These are phyloP conservation scores for Rubia tinctorum DNA, from an alignment of 305 asterid genomes.

Conservation along the genomic window DNA sequence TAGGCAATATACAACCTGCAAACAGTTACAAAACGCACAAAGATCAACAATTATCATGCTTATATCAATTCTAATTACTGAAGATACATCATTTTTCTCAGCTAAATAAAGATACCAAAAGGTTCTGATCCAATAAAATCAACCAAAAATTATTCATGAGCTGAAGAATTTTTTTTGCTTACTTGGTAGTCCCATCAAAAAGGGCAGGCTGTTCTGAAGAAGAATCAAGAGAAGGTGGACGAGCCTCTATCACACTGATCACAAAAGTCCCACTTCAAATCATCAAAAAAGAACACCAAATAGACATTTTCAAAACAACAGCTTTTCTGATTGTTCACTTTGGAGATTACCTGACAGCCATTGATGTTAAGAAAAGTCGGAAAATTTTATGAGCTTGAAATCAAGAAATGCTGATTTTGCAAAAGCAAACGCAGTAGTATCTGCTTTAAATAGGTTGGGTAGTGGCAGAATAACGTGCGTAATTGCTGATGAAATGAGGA, in stretches of 20 bases:
- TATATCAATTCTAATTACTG: background rate
- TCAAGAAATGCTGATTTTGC: background rate
- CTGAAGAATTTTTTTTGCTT: too few species aligned
- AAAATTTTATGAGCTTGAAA: background rate
- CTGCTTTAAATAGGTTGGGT: background rate
- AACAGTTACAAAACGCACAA: background rate
- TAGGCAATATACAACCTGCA: conserved; percentile 76
- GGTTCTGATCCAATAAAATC: background rate
- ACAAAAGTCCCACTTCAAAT: conserved; percentile 6
- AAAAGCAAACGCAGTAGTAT: background rate
- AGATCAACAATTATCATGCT: background rate
- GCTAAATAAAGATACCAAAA: background rate
- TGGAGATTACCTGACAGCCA: conserved; percentile 14
- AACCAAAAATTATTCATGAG: background rate
- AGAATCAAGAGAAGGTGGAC: conserved; percentile 74
- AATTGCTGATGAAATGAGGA: background rate
- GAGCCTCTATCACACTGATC: conserved; percentile 46
- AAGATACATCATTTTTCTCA: background rate
- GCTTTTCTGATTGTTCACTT: background rate
- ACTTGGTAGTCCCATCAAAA: conserved; percentile 87
- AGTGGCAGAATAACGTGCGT: background rate
- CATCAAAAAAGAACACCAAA: background rate
- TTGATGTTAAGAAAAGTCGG: conserved; percentile 6
- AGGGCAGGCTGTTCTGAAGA: conserved; percentile 76
- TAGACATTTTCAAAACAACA: background rate